Conservation (phyloP, 1,139 yeast species). For the Groenewaldozyma sp. region DNA sequence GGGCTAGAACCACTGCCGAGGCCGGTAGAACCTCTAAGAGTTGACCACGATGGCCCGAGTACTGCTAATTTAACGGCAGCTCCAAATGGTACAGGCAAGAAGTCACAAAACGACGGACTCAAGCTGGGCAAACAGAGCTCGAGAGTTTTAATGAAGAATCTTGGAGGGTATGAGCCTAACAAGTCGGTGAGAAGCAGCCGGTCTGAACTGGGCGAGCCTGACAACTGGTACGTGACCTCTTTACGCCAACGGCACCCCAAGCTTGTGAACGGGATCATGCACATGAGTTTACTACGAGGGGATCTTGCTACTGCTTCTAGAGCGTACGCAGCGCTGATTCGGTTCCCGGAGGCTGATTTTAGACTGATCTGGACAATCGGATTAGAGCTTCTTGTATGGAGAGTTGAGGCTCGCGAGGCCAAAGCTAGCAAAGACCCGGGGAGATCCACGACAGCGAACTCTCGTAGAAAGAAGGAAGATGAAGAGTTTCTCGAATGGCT, state of each 20-base stretch:
- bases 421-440: conserved; percentile 2
- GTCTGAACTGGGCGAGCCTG: not conserved
- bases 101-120: conserved; percentile 1
- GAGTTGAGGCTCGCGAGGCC: conserved; percentile 14
- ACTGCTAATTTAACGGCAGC: no score
- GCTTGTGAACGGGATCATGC: conserved; percentile 16
- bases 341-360: conserved; percentile 36
- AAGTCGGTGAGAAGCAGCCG: not conserved
- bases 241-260: conserved; percentile 19
- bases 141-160: conserved; percentile 7
- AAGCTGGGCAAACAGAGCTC: conserved; percentile 6
- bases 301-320: conserved; percentile 38
- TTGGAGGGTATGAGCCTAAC: not conserved
- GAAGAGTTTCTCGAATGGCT: conserved; percentile 25
- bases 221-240: conserved; percentile 5
- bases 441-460: conserved; percentile 3
- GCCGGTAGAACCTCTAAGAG: conserved; percentile 5
- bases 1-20: conserved; percentile 9
- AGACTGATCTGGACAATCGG: conserved; percentile 42
- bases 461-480: conserved; percentile 11
- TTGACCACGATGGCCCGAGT: conserved; percentile 6
- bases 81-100: conserved; percentile 2
- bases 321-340: conserved; percentile 34
- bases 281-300: conserved; percentile 28
- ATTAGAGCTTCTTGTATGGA: conserved; percentile 29